Conservation (phyloP, 1,284 basidiomycete species). For the Afroboletus lepidellus region DNA sequence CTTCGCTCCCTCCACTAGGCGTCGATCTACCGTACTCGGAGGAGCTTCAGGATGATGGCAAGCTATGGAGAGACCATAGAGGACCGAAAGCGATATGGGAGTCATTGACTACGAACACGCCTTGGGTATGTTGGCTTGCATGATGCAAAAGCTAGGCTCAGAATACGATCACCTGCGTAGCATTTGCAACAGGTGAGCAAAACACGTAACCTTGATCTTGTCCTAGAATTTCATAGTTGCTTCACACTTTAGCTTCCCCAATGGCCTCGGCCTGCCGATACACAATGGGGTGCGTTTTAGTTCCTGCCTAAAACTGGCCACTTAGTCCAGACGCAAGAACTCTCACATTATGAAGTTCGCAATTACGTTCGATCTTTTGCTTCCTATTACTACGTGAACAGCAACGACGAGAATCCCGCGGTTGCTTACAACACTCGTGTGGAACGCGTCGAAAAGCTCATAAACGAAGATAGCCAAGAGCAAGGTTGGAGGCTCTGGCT, state of each 20-base stretch:
- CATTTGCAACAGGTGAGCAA: no score
- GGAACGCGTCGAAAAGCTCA: conserved; percentile 42
- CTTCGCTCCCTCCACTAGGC: no score
- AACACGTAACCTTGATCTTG: no score
- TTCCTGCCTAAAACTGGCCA: not conserved
- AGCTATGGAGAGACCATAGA: conserved; percentile 9
- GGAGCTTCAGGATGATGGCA: conserved; percentile 2
- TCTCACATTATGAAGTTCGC: no score
- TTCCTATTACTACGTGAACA: conserved; percentile 29
- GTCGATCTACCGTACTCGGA: conserved; percentile 9
- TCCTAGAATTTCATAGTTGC: no score
- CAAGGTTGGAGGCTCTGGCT: conserved; percentile 41
- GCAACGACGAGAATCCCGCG: conserved; percentile 41
- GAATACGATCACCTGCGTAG: no score
- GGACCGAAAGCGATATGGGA: conserved; percentile 16
- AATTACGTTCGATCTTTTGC: no score
- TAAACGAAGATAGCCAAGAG: conserved; percentile 31
- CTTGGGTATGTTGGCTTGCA: conserved; percentile 11
- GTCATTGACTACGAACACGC: conserved; percentile 10
- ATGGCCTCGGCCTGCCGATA: conserved; percentile 17
- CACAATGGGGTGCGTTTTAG: conserved; percentile 10
- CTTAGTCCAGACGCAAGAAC: not conserved
- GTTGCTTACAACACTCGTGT: conserved; percentile 49
- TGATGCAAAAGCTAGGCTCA: not conserved
- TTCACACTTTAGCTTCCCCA: conserved; percentile 2